phyloP scores from a whole-genome alignment of 805 yeast genomes.

The Tetrapisispora taiwanensis region DNA sequence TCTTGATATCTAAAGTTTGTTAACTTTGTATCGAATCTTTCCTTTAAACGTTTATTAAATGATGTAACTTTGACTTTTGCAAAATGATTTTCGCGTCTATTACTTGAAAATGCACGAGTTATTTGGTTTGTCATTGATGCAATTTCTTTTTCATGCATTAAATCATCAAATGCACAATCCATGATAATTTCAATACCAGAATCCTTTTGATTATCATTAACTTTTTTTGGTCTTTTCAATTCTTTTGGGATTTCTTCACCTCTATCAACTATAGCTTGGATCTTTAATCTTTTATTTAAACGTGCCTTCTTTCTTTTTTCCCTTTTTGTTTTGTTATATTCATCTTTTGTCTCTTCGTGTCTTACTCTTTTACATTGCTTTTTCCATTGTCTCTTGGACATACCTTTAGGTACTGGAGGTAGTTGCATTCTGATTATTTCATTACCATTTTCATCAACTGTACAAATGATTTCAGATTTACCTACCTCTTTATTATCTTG shows the following conservation, averaged over 20 bases:
- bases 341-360: conserved; percentile 58
- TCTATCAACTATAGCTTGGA: conserved; percentile 28
- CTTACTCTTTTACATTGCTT: conserved; percentile 46
- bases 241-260: conserved; percentile 35
- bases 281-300: conserved; percentile 32
- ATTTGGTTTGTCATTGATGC: conserved; percentile 71
- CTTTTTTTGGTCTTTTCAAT: conserved; percentile 29
- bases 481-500: neutral
- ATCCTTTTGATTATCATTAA: conserved; percentile 35
- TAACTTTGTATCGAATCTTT: conserved; percentile 57
- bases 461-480: neutral
- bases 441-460: conserved; percentile 1
- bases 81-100: conserved; percentile 47
- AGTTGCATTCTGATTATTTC: conserved; percentile 7
- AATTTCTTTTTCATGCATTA: conserved; percentile 68
- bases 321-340: conserved; percentile 42
- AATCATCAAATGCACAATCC: conserved; percentile 85
- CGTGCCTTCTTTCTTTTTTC: conserved; percentile 43
- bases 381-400: conserved; percentile 82
- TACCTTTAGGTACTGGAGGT: conserved; percentile 62
- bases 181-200: conserved; percentile 50
- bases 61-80: conserved; percentile 54
- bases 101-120: conserved; percentile 71
- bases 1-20: conserved; percentile 41
- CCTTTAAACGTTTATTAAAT: conserved; percentile 53